Evolutionary conservation across 2,329 filamentous ascomycete species (phyloP).

Genomic region (Stenocarpella maydis): DNA sequence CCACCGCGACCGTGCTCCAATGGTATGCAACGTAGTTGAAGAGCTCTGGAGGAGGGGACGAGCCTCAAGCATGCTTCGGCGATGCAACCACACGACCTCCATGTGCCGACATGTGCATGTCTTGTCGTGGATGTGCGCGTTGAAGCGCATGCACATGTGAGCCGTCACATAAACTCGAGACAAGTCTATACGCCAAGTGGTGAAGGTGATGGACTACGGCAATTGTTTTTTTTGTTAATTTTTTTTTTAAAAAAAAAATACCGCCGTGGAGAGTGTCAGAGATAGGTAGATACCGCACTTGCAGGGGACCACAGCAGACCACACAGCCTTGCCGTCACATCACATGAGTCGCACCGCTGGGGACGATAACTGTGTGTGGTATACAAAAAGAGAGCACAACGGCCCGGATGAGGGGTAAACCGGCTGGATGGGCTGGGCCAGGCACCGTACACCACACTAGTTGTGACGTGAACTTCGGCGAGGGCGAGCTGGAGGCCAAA

Average conservation of each 20-base stretch:
- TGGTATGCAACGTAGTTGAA: background rate
- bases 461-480: slow-evolving; percentile 12
- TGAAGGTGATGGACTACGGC: background rate
- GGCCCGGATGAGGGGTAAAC: background rate
- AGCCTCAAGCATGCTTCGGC: slow-evolving; percentile 1
- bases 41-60: background rate
- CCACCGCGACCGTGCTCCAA: background rate
- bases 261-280: background rate
- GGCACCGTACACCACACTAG: too few species aligned
- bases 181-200: background rate
- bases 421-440: background rate
- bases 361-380: background rate
- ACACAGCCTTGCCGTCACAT: background rate
- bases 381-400: background rate
- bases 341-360: slow-evolving; percentile 1
- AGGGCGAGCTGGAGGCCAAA: background rate
- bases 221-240: too few species aligned
- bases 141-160: background rate
- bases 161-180: slow-evolving; percentile 14
- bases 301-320: background rate
- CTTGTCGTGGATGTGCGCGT: background rate
- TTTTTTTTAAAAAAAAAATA: too few species aligned
- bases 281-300: too few species aligned
- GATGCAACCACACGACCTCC: slow-evolving; percentile 22
- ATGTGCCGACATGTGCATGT: slow-evolving; percentile 8